phyloP scores from a whole-genome alignment of 2,329 filamentous ascomycete species.

The Hypoxylon sp. region DNA sequence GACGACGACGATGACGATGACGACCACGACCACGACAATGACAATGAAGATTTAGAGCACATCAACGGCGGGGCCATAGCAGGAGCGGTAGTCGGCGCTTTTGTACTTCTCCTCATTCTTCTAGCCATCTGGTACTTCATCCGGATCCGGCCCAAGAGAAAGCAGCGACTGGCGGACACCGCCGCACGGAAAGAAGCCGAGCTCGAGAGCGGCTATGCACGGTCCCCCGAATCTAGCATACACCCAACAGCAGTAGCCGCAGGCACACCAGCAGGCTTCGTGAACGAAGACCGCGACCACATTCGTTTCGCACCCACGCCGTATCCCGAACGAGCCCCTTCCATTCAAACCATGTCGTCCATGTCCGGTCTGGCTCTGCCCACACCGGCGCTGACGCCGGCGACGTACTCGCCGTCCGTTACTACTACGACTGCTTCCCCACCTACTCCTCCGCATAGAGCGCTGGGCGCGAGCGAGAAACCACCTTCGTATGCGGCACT shows the following conservation, averaged over 20 bases:
- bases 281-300: conserved; percentile 11
- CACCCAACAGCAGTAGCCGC: not conserved
- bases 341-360: conserved; percentile 19
- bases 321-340: conserved; percentile 20
- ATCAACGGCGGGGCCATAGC: conserved; percentile 25
- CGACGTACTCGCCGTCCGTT: conserved; percentile 28
- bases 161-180: conserved; percentile 4
- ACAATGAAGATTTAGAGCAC: not conserved
- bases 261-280: not conserved
- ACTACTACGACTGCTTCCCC: conserved; percentile 7
- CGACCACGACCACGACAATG: conserved; percentile 1
- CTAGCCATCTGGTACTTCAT: conserved; percentile 31
- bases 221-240: conserved; percentile 10
- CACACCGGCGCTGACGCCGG: conserved; percentile 26
- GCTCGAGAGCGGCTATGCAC: conserved; percentile 31
- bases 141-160: conserved; percentile 30
- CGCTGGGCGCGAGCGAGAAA: conserved; percentile 12
- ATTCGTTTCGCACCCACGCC: conserved; percentile 21
- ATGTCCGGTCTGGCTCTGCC: conserved; percentile 32
- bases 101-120: conserved; percentile 26
- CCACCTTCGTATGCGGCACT: conserved; percentile 25
- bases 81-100: conserved; percentile 30
- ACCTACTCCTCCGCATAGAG: conserved; percentile 11
- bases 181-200: conserved; percentile 31
- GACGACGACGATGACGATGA: conserved; percentile 5